Conservation (phyloP, 768 basidiomycete genomes). For the Kwoniella shandongensis region DNA sequence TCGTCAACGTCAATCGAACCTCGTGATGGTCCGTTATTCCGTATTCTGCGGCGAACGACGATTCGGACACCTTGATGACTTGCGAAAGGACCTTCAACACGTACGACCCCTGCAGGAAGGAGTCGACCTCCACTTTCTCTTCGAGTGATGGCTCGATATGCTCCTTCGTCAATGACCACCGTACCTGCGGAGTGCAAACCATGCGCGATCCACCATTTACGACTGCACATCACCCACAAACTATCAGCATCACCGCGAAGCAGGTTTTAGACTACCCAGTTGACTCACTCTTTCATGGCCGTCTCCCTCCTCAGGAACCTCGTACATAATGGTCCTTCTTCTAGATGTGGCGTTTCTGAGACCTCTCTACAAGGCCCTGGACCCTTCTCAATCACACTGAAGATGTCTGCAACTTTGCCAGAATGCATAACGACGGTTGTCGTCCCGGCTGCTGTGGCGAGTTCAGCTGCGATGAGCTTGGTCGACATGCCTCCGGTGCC, state of each 20-base stretch:
- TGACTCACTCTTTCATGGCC: conserved; percentile 51
- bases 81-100: conserved; percentile 84
- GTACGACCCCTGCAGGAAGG: conserved; percentile 86
- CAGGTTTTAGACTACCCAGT: no score
- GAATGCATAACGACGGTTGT: conserved; percentile 87
- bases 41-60: conserved; percentile 57
- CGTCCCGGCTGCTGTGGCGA: conserved; percentile 92
- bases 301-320: conserved; percentile 62
- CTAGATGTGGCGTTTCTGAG: conserved; percentile 27
- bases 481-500: conserved; percentile 99
- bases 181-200: conserved; percentile 85
- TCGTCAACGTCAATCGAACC: conserved; percentile 21
- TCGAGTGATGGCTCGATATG: conserved; percentile 77
- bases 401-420: conserved; percentile 70
- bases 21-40: conserved; percentile 12
- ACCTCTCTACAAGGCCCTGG: conserved; percentile 36
- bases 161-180: conserved; percentile 84
- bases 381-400: conserved; percentile 68
- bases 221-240: no score
- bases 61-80: conserved; percentile 92
- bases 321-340: conserved; percentile 73
- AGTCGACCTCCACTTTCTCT: conserved; percentile 80
- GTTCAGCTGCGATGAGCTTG: conserved; percentile 96
- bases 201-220: conserved; percentile 97
- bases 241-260: no score